Percentiles rank a stretch among this genome's conserved stretches.
These are phyloP conservation scores for Suillus paluster DNA, from an alignment of 768 basidiomycete species.

Conservation along the genomic window DNA sequence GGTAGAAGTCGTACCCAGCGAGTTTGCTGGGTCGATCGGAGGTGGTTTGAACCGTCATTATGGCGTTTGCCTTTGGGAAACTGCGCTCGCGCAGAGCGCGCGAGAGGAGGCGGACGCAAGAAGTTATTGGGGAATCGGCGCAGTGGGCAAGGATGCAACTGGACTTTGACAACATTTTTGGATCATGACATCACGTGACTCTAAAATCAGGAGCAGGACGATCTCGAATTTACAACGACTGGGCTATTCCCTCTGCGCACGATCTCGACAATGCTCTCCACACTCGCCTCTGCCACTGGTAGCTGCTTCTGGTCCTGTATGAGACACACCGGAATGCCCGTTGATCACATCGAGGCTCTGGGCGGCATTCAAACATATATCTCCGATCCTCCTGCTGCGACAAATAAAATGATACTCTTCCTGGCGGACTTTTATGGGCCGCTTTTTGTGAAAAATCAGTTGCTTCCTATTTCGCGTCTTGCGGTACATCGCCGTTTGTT, in stretches of 20 bases:
- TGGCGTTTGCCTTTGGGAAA: no score
- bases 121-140: not conserved
- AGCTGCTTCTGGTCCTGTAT: constrained; percentile 55
- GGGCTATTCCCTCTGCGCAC: no score
- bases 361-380: constrained; percentile 59
- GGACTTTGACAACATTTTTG: not conserved
- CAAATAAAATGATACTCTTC: constrained; percentile 55
- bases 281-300: constrained; percentile 47
- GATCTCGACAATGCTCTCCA: constrained; percentile 21
- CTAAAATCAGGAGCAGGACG: no score
- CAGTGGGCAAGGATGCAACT: constrained; percentile 1
- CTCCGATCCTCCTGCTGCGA: constrained; percentile 44
- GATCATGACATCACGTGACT: not conserved
- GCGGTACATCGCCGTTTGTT: constrained; percentile 41
- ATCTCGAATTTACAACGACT: no score
- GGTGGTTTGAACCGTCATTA: no score
- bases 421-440: constrained; percentile 60
- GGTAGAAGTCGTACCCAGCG: constrained; percentile 83
- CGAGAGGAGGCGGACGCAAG: not conserved
- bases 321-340: constrained; percentile 52
- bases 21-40: no score
- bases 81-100: no score
- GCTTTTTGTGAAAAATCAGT: constrained; percentile 55
- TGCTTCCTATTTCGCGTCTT: constrained; percentile 60
- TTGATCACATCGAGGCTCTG: constrained; percentile 46